A percentile compares a stretch with the other conserved stretches of the same genome.
These are phyloP conservation scores for Salinomyces thailandicus DNA, from an alignment of 2,329 filamentous ascomycete species.

Conservation along the genomic window DNA sequence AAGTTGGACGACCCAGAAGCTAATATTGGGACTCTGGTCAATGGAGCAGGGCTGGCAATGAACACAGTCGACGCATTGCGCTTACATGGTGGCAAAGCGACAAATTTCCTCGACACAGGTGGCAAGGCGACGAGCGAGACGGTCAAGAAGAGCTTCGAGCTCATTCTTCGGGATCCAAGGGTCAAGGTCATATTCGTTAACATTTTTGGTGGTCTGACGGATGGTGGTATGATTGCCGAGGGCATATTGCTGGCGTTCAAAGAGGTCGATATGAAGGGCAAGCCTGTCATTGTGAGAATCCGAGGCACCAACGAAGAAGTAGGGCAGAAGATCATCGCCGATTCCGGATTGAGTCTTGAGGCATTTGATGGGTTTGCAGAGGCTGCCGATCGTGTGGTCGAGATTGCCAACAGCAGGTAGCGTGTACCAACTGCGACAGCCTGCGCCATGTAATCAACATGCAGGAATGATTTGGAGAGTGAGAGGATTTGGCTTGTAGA, in stretches of 20 bases:
- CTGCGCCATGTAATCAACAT: no score
- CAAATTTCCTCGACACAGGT: conserved; percentile 84
- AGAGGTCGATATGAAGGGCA: conserved; percentile 45
- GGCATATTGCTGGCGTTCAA: conserved; percentile 63
- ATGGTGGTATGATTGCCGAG: conserved; percentile 71
- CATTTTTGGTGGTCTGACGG: conserved; percentile 59
- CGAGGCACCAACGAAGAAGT: conserved; percentile 63
- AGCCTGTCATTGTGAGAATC: conserved; percentile 68
- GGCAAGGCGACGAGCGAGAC: conserved; percentile 78
- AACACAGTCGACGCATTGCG: conserved; percentile 76
- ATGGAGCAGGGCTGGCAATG: conserved; percentile 83
- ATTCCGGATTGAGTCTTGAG: conserved; percentile 57
- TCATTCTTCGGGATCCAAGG: conserved; percentile 59
- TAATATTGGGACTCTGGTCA: conserved; percentile 73
- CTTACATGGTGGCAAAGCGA: conserved; percentile 54
- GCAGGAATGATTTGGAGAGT: no score
- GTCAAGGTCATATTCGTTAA: conserved; percentile 65
- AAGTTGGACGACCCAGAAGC: conserved; percentile 44
- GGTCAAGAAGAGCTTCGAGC: conserved; percentile 64
- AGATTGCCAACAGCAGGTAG: conserved; percentile 38
- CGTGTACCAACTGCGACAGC: no score
- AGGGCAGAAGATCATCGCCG: conserved; percentile 57
- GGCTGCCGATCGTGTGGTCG: conserved; percentile 56
- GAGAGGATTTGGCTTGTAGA: no score
- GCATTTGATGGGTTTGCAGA: conserved; percentile 68